phyloP scores from a whole-genome alignment of 2,329 filamentous ascomycete genomes.

The Fonsecaea erecta region DNA sequence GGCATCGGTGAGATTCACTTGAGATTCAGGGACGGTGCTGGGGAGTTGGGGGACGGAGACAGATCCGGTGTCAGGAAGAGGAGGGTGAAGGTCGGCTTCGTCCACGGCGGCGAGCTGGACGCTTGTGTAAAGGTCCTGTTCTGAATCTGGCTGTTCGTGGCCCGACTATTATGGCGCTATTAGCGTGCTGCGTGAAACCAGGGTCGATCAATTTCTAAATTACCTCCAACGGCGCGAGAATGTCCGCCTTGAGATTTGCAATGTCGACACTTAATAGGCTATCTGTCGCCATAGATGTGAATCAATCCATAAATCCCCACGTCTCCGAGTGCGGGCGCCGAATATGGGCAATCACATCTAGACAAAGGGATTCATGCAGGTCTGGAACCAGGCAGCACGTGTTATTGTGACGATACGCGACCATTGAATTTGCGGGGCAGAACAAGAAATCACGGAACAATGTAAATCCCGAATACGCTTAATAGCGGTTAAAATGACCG shows the following conservation, averaged over 20 bases:
- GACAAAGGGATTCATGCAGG: neutral
- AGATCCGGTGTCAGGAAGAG: neutral
- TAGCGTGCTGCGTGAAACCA: slow-evolving; percentile 25
- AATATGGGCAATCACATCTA: no score
- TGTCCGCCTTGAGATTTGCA: slow-evolving; percentile 16
- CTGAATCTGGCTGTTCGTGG: slow-evolving; percentile 23
- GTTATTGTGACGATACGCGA: neutral
- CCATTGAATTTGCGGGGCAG: slow-evolving; percentile 1
- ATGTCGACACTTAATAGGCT: slow-evolving; percentile 31
- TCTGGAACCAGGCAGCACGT: neutral
- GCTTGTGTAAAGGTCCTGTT: slow-evolving; percentile 13
- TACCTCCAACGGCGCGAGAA: slow-evolving; percentile 24
- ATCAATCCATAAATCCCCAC: slow-evolving; percentile 2
- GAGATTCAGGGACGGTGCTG: slow-evolving; percentile 35
- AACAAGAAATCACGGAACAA: neutral
- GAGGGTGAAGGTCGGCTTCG: neutral
- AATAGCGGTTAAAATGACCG: no score
- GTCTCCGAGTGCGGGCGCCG: no score
- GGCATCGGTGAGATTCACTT: slow-evolving; percentile 19
- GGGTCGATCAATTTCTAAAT: slow-evolving; percentile 1
- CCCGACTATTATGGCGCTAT: slow-evolving; percentile 29
- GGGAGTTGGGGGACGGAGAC: slow-evolving; percentile 33
- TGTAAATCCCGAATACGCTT: no score
- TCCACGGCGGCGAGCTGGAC: slow-evolving; percentile 10
- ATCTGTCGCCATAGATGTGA: slow-evolving; percentile 28